Conservation (phyloP, 2,329 filamentous ascomycete genomes). For the Scedosporium dehoogii region DNA sequence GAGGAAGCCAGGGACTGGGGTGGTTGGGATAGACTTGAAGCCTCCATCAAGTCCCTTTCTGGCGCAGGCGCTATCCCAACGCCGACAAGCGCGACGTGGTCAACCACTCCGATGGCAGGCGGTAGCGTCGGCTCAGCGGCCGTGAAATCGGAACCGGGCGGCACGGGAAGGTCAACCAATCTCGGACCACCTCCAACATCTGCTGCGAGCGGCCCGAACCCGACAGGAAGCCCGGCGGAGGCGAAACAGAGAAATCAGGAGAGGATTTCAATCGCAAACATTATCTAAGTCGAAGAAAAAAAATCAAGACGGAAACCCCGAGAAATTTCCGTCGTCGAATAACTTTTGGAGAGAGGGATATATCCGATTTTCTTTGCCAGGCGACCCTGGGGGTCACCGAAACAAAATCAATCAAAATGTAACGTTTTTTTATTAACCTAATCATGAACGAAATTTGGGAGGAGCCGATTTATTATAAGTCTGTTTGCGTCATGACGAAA, state of each 20-base stretch:
- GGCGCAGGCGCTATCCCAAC: constrained; percentile 18
- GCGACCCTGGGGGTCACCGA: neutral
- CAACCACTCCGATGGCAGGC: constrained; percentile 10
- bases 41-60: constrained; percentile 18
- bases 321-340: neutral
- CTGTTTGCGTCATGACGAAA: neutral
- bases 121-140: neutral
- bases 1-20: constrained; percentile 61
- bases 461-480: neutral
- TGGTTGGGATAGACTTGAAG: constrained; percentile 69
- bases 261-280: constrained; percentile 33
- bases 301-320: neutral
- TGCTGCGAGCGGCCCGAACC: constrained; percentile 19
- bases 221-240: constrained; percentile 12
- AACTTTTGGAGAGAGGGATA: neutral
- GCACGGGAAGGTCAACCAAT: constrained; percentile 20
- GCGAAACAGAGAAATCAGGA: constrained; percentile 16
- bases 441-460: neutral
- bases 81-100: constrained; percentile 23
- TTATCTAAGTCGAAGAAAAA: constrained; percentile 22
- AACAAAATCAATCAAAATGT: too few relatives aligned
- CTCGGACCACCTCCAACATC: constrained; percentile 15
- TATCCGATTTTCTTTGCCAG: neutral
- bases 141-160: constrained; percentile 12
- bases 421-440: neutral